These are phyloP conservation scores for Pyronema domesticum DNA, from an alignment of 495 filamentous ascomycete species.

Conservation along the genomic window DNA sequence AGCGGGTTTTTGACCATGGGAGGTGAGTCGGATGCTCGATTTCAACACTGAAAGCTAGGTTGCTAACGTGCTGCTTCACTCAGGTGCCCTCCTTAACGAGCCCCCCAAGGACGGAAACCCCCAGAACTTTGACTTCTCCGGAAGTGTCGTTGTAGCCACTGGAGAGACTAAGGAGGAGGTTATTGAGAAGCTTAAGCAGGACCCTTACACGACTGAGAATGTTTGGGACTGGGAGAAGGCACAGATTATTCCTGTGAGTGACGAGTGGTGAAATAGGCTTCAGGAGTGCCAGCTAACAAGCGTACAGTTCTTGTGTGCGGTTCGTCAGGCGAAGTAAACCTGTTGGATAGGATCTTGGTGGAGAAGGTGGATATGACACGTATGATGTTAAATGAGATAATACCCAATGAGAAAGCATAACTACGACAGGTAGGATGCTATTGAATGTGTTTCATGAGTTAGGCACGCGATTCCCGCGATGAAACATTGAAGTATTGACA, in stretches of 20 bases:
- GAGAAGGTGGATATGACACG: too few species aligned
- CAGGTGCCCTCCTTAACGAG: slow-evolving; percentile 54
- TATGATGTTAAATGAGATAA: too few species aligned
- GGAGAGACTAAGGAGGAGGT: slow-evolving; percentile 54
- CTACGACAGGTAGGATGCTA: too few species aligned
- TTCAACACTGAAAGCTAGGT: neutral
- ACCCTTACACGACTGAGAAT: slow-evolving; percentile 48
- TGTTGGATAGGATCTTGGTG: too few species aligned
- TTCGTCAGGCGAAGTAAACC: too few species aligned
- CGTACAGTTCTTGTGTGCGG: too few species aligned
- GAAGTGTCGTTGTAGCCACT: slow-evolving; percentile 45
- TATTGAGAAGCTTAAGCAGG: slow-evolving; percentile 43
- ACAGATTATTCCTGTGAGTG: slow-evolving; percentile 7
- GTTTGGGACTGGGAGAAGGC: slow-evolving; percentile 75
- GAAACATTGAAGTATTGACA: too few species aligned
- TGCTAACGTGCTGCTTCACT: neutral
- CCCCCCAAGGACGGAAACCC: slow-evolving; percentile 37
- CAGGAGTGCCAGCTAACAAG: too few species aligned
- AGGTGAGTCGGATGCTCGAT: slow-evolving; percentile 28
- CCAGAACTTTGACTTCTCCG: slow-evolving; percentile 41
- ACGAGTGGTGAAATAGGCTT: too few species aligned
- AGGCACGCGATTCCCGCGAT: too few species aligned
- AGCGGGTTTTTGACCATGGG: slow-evolving; percentile 37
- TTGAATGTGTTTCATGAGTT: too few species aligned
- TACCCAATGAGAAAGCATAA: too few species aligned